Base-by-base conservation (phyloP, 305 asterid genomes). In the Fraxinus dipetala region DNA sequence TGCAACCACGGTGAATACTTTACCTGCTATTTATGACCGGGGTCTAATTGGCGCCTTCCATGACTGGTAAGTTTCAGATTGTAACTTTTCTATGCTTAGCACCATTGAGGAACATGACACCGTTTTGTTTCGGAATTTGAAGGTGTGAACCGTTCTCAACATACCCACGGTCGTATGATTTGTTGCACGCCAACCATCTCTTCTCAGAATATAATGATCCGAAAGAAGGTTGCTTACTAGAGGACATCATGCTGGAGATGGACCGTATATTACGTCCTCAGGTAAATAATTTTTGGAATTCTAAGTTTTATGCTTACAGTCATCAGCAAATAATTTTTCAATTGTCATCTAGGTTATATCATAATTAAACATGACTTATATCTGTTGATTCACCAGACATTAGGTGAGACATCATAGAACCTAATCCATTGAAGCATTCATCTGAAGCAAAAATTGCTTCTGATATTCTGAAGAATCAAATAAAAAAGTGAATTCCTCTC, bases 221-320 rank as follows among this genome's bases (percentile, higher is more conserved):
- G 11, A 90, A 86, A 81, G 92, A 92, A 74, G 94, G 97, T 84
- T 93, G 97, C 89, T 89, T 87, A 67, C 89, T 91, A 36, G 97
- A 94, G 87, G 98, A 93, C 81, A 84, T 95, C 75, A 89, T 95
- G 90, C 89, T 94, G 82, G 97, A 95, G 90, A 93, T 94, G 96
- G 98, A 94, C 84, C 94, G 96, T 34, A 89, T 94, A 24, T 16
- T 93, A 81, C 87, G 97, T 72, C 97, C 97, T 83, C 93, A 87
- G 96, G 99, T 92, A 79, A 26, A 35, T 48, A 72, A 80, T 22
- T 72, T 7, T 38, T 24, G 36, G 38, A 63, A 35, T 13, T n/a
- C 40, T 35, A 77, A 43, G 16, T 40, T 69, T 70, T 69, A 31
- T 18, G 48, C 22, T 32, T 75, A 31, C n/a, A 4, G 13, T n/a